Conservation (phyloP, 495 filamentous ascomycete genomes). For the Penicillium steckii region DNA sequence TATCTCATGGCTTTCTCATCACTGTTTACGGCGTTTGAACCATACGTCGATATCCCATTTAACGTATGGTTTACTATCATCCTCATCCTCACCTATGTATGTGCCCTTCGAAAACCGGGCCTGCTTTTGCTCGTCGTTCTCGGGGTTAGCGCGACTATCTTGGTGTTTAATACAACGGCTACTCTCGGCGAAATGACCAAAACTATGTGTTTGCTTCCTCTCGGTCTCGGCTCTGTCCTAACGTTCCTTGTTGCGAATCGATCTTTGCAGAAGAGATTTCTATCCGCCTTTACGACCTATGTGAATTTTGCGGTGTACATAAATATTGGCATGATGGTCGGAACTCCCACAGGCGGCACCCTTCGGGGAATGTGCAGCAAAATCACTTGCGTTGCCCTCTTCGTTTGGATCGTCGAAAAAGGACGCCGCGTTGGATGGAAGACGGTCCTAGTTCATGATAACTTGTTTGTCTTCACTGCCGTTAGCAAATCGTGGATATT, state of each 20-base stretch:
- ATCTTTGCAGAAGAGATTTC: background rate
- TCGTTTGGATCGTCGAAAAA: background rate
- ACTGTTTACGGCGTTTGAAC: background rate
- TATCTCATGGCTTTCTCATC: too few species aligned
- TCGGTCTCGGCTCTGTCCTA: too few species aligned
- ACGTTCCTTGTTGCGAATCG: background rate
- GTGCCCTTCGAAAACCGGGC: background rate
- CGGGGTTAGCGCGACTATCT: too few species aligned
- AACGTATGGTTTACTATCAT: slow-evolving; percentile 3
- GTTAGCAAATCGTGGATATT: slow-evolving; percentile 3
- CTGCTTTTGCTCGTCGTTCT: slow-evolving; percentile 1
- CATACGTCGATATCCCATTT: slow-evolving; percentile 2
- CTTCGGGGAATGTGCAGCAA: background rate
- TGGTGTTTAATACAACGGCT: too few species aligned
- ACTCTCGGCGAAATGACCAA: too few species aligned
- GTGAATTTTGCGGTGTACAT: slow-evolving; percentile 2
- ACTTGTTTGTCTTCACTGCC: slow-evolving; percentile 4
- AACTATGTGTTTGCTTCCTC: too few species aligned
- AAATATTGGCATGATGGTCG: slow-evolving; percentile 3
- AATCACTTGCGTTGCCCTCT: background rate
- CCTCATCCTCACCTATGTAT: slow-evolving; percentile 1
- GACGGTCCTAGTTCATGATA: background rate
- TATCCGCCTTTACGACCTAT: slow-evolving; percentile 4
- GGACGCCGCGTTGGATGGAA: slow-evolving; percentile 1
- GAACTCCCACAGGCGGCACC: background rate